phyloP scores from a whole-genome alignment of 2,329 filamentous ascomycete genomes.

The Exophiala calicioides region DNA sequence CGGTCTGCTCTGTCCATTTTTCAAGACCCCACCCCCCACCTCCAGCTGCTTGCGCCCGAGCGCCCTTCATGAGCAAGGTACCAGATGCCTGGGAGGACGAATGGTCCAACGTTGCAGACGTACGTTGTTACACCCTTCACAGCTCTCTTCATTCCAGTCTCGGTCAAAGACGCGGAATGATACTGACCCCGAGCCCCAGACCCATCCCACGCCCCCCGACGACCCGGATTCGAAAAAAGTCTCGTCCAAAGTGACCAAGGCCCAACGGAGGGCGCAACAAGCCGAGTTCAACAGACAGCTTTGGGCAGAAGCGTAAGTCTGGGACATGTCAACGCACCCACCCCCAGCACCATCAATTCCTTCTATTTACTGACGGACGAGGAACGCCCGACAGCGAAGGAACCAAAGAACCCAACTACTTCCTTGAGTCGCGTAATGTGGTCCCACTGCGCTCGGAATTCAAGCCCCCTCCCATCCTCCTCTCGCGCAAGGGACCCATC shows the following conservation, averaged over 20 bases:
- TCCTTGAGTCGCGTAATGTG: slow-evolving; percentile 62
- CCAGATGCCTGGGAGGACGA: slow-evolving; percentile 90
- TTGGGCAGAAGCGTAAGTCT: slow-evolving; percentile 80
- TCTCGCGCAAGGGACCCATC: slow-evolving; percentile 67
- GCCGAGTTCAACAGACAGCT: slow-evolving; percentile 79
- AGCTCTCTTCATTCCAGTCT: too few relatives aligned
- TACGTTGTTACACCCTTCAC: slow-evolving; percentile 41
- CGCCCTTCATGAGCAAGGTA: slow-evolving; percentile 28
- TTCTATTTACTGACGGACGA: not conserved
- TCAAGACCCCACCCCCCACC: not conserved
- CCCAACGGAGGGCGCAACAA: slow-evolving; percentile 77
- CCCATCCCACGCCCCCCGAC: slow-evolving; percentile 38
- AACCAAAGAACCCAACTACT: slow-evolving; percentile 68
- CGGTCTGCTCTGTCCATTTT: not conserved
- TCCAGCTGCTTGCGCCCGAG: not conserved
- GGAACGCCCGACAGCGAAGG: slow-evolving; percentile 61
- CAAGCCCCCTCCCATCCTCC: slow-evolving; percentile 79
- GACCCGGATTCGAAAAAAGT: slow-evolving; percentile 46
- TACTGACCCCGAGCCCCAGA: slow-evolving; percentile 15
- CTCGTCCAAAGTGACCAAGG: slow-evolving; percentile 64
- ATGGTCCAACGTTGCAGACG: slow-evolving; percentile 80
- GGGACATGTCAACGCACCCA: not conserved
- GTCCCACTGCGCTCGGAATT: slow-evolving; percentile 70
- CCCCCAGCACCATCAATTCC: not conserved
- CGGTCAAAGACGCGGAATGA: too few relatives aligned